Evolutionary conservation across 2,329 filamentous ascomycete species (phyloP).

Genomic region (Cordyceps pruinosa): DNA sequence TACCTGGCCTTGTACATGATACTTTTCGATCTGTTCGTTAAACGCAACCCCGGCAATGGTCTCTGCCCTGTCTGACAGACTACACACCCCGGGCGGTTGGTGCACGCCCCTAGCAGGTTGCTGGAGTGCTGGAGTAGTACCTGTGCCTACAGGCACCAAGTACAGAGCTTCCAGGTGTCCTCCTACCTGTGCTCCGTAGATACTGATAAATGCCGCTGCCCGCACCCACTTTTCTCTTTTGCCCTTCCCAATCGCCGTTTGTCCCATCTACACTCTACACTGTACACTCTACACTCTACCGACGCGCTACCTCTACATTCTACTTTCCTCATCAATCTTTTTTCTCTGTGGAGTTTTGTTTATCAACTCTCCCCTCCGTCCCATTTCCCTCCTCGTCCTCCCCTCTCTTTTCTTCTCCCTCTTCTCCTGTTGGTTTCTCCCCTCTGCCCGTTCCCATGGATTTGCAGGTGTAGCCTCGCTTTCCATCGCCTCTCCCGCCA

Average conservation of each 20-base stretch:
- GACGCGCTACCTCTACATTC: too few species aligned
- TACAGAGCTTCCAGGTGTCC: not conserved
- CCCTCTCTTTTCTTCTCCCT: not conserved
- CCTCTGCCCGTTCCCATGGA: not conserved
- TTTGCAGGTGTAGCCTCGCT: slow-evolving; percentile 5
- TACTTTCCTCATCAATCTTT: not conserved
- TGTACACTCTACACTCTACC: too few species aligned
- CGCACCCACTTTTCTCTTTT: slow-evolving; percentile 13
- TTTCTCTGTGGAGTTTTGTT: slow-evolving; percentile 6
- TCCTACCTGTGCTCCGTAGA: not conserved
- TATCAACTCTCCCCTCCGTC: slow-evolving; percentile 2
- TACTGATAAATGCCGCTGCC: slow-evolving; percentile 12
- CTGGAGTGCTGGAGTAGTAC: not conserved
- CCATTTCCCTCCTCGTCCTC: not conserved
- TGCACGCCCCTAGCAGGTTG: not conserved
- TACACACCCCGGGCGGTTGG: not conserved
- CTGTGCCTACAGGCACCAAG: not conserved
- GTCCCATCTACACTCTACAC: slow-evolving; percentile 1
- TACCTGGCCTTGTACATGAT: not conserved
- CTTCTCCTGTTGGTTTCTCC: not conserved
- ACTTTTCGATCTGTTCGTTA: not conserved
- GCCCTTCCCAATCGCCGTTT: slow-evolving; percentile 2
- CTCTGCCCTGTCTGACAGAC: not conserved
- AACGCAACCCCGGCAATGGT: not conserved
- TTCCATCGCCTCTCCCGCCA: not conserved